Evolutionary conservation across 768 basidiomycete genomes (phyloP), one percentile per base, ranked within the genome.

Genomic region (Termitomyces titanicus): DNA sequence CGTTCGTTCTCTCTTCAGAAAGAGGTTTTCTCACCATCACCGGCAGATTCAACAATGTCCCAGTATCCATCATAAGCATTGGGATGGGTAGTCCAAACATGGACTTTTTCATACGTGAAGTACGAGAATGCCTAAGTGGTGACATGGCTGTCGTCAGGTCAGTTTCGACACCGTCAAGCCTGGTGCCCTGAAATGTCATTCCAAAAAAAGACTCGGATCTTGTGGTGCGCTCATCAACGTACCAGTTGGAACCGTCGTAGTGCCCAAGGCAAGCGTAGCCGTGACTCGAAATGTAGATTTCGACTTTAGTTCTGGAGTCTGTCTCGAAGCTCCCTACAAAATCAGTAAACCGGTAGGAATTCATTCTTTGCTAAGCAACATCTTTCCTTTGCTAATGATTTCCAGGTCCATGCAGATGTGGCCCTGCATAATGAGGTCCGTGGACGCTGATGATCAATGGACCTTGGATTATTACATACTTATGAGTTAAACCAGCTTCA

Each of bases 21-120:
- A 79, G 91, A 46, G 89, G 89, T 3, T 93, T 91, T 68, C 68
- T 83, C 56, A 88, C 85, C 4, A 79, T 88, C 48, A 88, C 88
- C 5, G 88, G 88, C 11, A 75, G 79, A 33, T 88, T 83, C 68
- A 76, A 75, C 42, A 80, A 79, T 45, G 68, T 78, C 15, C 88
- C 89, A 8, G 68, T 92, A 27, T 88, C 85, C 6, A 80, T 92
- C 38, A 74, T 90, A 39, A 87, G 86, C 60, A 91, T 92, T 53
- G 91, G 91, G 12, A 93, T 92, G 91, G 91, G 91, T 18, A 76
- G 72, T 56, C 81, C 89, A 0, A 92, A 89, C 70, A 86, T 85
- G 73, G 91, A 93, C 68, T 93, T 92, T 71, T 90, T 92, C 66
- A 80, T 93, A 20, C 81, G 90, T 58, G 90, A 93, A 71, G 82